phyloP scores from a whole-genome alignment of 2,329 filamentous ascomycete species.

The Botrytis aclada region DNA sequence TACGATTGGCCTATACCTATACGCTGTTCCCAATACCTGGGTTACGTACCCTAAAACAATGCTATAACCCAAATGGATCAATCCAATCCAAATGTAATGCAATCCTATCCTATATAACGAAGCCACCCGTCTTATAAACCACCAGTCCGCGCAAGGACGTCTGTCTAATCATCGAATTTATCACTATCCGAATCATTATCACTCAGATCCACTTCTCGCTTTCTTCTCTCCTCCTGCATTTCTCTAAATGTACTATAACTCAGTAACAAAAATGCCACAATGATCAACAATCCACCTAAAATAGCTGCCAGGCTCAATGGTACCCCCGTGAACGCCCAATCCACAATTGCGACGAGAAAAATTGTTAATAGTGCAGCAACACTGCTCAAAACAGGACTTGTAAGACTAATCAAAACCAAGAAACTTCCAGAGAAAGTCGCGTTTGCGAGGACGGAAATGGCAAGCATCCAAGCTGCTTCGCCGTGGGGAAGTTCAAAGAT shows the following conservation, averaged over 20 bases:
- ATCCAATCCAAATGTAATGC: neutral
- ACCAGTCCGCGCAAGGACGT: neutral
- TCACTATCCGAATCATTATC: slow-evolving; percentile 44
- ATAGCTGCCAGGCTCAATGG: slow-evolving; percentile 73
- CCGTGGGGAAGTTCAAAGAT: slow-evolving; percentile 77
- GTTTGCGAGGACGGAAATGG: slow-evolving; percentile 80
- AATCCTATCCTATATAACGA: neutral
- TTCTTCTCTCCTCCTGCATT: slow-evolving; percentile 78
- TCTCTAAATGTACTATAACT: slow-evolving; percentile 92
- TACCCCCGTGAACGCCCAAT: slow-evolving; percentile 80
- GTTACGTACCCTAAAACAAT: neutral
- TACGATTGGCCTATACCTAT: neutral
- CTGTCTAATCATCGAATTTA: slow-evolving; percentile 39
- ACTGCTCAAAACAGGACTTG: slow-evolving; percentile 85
- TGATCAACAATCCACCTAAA: slow-evolving; percentile 80
- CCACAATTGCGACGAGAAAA: slow-evolving; percentile 89
- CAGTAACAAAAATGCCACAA: slow-evolving; percentile 80
- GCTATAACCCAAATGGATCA: neutral
- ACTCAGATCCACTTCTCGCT: slow-evolving; percentile 47
- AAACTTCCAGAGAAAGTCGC: slow-evolving; percentile 91
- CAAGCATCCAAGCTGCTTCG: slow-evolving; percentile 73
- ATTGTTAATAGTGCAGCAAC: slow-evolving; percentile 94
- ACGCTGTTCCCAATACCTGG: neutral
- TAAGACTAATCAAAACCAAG: slow-evolving; percentile 87
- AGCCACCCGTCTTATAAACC: neutral